These are phyloP conservation scores for Grosmannia huntii DNA, from an alignment of 2,329 filamentous ascomycete genomes.

Conservation along the genomic window DNA sequence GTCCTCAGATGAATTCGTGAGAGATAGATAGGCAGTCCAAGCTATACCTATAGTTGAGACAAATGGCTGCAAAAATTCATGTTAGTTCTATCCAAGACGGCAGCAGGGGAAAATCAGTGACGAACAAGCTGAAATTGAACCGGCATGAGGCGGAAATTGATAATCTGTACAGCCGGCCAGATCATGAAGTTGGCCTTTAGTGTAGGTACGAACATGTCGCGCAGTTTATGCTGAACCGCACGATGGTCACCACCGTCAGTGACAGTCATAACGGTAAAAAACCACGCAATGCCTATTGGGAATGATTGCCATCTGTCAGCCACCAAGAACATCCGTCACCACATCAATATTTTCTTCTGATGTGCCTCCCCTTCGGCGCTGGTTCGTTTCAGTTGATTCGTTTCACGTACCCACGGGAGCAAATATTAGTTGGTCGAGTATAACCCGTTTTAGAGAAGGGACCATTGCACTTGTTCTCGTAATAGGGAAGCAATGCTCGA, in stretches of 20 bases:
- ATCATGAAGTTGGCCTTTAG: slow-evolving; percentile 92
- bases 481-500: slow-evolving; percentile 72
- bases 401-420: slow-evolving; percentile 60
- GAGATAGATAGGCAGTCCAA: slow-evolving; percentile 92
- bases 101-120: slow-evolving; percentile 13
- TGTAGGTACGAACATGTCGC: slow-evolving; percentile 86
- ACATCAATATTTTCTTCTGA: not conserved
- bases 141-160: slow-evolving; percentile 93
- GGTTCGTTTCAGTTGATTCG: too few relatives aligned
- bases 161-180: slow-evolving; percentile 89
- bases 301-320: not conserved
- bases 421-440: slow-evolving; percentile 86
- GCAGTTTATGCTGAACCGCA: slow-evolving; percentile 71
- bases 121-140: slow-evolving; percentile 92
- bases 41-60: slow-evolving; percentile 92
- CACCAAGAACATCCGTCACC: not conserved
- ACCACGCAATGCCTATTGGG: slow-evolving; percentile 52
- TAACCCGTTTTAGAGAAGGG: slow-evolving; percentile 80
- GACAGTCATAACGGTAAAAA: slow-evolving; percentile 94
- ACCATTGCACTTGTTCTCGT: slow-evolving; percentile 60
- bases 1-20: slow-evolving; percentile 79
- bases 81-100: not conserved
- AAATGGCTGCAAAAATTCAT: slow-evolving; percentile 54
- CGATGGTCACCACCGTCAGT: slow-evolving; percentile 81
- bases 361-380: not conserved